Evolutionary conservation across 192 early-diverging fungal genomes (phyloP).

Genomic region (Pecoramyces ruminantium): DNA sequence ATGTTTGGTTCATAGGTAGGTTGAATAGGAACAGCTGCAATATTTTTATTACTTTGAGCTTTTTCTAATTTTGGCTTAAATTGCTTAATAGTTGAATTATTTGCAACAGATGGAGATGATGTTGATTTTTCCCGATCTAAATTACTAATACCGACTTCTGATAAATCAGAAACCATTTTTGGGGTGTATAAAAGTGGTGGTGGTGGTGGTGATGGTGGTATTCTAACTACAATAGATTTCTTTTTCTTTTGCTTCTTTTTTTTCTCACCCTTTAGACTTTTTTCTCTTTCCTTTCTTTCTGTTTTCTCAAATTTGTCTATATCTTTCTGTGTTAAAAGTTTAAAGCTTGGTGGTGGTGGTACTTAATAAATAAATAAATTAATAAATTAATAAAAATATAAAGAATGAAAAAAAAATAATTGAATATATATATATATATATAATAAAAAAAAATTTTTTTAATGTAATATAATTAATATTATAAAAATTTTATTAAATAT

Average conservation of each 20-base stretch:
- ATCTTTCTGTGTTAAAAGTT: not conserved
- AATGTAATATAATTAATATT: too few relatives aligned
- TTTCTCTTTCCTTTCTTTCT: not conserved
- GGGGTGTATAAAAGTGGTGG: too few relatives aligned
- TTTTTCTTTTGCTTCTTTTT: not conserved
- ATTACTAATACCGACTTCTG: not conserved
- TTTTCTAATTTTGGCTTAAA: not conserved
- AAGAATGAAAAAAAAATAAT: too few relatives aligned
- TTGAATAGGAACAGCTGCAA: not conserved
- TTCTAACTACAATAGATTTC: not conserved
- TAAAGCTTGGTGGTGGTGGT: not conserved
- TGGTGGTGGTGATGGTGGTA: not conserved
- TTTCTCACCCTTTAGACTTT: not conserved
- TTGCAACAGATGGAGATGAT: not conserved
- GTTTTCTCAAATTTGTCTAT: too few relatives aligned
- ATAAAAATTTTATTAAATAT: too few relatives aligned
- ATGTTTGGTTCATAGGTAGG: not conserved
- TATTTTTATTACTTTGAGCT: not conserved
- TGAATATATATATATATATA: too few relatives aligned
- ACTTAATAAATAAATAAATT: not conserved
- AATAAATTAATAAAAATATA: too few relatives aligned
- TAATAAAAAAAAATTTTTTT: too few relatives aligned
- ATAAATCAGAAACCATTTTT: not conserved
- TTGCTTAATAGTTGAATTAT: not conserved
- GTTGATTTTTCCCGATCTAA: not conserved